Percentiles rank a stretch among this genome's conserved stretches.
phyloP scores from a whole-genome alignment of 106 monocot genomes.

The Dactylorhiza incarnata region DNA sequence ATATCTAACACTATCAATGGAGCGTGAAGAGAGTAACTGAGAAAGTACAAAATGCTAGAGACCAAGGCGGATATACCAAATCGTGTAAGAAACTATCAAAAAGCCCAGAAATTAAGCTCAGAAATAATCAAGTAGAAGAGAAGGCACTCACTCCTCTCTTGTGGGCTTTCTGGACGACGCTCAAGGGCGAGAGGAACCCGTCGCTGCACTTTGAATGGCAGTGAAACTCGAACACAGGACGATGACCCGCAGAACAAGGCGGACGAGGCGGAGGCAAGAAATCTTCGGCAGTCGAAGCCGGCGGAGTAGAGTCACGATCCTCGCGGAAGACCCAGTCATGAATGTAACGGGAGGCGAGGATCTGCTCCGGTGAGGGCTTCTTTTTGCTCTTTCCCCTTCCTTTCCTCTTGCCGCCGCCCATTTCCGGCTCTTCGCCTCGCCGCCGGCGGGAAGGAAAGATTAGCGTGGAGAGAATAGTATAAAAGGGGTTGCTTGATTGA shows the following conservation, averaged over 20 bases:
- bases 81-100: no score
- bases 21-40: not conserved
- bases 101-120: no score
- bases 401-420: constrained; percentile 24
- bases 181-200: constrained; percentile 66
- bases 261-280: constrained; percentile 9
- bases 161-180: constrained; percentile 60
- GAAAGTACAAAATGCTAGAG: not conserved
- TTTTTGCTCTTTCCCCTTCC: constrained; percentile 34
- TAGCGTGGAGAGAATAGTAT: not conserved
- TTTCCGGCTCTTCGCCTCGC: not conserved
- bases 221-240: constrained; percentile 66
- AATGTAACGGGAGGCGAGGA: constrained; percentile 32
- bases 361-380: constrained; percentile 33
- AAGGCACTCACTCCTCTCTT: constrained; percentile 43
- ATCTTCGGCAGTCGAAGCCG: constrained; percentile 8
- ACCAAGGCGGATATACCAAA: not conserved
- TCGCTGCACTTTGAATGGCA: constrained; percentile 70
- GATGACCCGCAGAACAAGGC: constrained; percentile 3
- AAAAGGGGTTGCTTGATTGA: not conserved
- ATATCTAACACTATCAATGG: not conserved
- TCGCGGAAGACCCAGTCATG: constrained; percentile 37
- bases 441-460: not conserved
- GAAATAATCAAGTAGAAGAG: not conserved
- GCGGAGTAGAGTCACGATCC: not conserved